phyloP scores from a whole-genome alignment of 2,329 filamentous ascomycete genomes.

The Graphilbum ipis-grandicollis region DNA sequence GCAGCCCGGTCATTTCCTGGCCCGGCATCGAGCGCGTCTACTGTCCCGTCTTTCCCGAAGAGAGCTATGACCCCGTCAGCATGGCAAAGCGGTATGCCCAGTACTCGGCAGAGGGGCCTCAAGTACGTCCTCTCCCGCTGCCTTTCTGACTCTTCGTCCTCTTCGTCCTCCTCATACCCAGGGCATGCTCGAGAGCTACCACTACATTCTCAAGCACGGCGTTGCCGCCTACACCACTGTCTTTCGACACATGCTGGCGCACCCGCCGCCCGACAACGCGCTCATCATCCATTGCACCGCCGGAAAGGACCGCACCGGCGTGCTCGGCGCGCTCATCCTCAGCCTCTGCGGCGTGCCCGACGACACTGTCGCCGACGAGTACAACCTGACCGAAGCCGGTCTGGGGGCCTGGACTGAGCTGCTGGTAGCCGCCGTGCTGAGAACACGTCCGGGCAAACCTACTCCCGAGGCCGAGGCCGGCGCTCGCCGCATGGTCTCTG shows the following conservation, averaged over 20 bases:
- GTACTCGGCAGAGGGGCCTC: conserved; percentile 36
- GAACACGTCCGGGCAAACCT: conserved; percentile 28
- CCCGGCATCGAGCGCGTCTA: conserved; percentile 38
- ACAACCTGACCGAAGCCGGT: conserved; percentile 47
- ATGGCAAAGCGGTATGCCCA: conserved; percentile 41
- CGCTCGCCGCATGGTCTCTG: conserved; percentile 27
- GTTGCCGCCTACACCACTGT: conserved; percentile 17
- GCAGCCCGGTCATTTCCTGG: conserved; percentile 20
- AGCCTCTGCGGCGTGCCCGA: conserved; percentile 43
- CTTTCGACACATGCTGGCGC: conserved; percentile 30
- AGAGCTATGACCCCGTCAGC: conserved; percentile 44
- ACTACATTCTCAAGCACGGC: conserved; percentile 36
- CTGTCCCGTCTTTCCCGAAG: conserved; percentile 44
- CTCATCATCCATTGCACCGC: conserved; percentile 49
- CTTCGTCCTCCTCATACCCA: not conserved
- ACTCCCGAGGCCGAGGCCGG: conserved; percentile 18
- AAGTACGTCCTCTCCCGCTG: conserved; percentile 15
- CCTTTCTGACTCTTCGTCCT: conserved; percentile 12
- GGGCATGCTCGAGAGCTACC: conserved; percentile 23
- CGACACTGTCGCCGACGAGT: conserved; percentile 46
- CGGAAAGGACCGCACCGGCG: conserved; percentile 62
- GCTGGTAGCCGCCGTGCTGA: conserved; percentile 30
- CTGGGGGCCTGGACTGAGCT: conserved; percentile 33
- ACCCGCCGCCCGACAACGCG: not conserved
- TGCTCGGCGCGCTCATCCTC: conserved; percentile 49